Conservation (phyloP, 2,329 filamentous ascomycete species). For the Verticillium alfalfae region DNA sequence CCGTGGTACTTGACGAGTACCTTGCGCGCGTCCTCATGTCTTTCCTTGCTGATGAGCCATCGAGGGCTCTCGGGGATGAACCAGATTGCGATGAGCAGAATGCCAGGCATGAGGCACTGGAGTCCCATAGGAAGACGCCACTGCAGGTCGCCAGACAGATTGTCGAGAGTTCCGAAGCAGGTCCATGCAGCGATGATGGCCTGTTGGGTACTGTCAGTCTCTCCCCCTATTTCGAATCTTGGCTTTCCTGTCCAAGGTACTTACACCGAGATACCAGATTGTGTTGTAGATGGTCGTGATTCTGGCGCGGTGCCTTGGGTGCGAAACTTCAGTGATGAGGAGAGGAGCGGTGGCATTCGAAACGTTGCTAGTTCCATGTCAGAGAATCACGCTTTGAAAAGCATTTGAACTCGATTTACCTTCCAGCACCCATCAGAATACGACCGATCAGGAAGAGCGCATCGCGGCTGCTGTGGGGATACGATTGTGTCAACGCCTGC, state of each 20-base stretch:
- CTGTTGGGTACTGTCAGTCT: neutral
- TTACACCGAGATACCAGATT: slow-evolving; percentile 44
- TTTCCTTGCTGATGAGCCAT: slow-evolving; percentile 31
- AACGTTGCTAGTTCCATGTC: slow-evolving; percentile 30
- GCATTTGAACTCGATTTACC: neutral
- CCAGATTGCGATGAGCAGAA: slow-evolving; percentile 46
- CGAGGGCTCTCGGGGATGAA: slow-evolving; percentile 38
- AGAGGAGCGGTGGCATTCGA: slow-evolving; percentile 47
- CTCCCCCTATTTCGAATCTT: neutral
- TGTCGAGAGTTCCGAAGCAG: slow-evolving; percentile 38
- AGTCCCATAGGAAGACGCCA: slow-evolving; percentile 46
- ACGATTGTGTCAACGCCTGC: slow-evolving; percentile 37
- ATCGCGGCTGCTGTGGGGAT: slow-evolving; percentile 44
- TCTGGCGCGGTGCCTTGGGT: slow-evolving; percentile 42
- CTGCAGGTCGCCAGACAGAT: slow-evolving; percentile 40
- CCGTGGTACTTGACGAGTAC: slow-evolving; percentile 28
- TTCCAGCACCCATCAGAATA: neutral
- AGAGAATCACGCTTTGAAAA: neutral
- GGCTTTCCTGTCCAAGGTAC: neutral
- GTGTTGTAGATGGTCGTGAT: slow-evolving; percentile 51
- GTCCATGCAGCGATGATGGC: slow-evolving; percentile 40
- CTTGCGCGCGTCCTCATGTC: slow-evolving; percentile 24
- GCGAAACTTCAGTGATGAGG: slow-evolving; percentile 47
- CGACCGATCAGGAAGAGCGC: slow-evolving; percentile 51
- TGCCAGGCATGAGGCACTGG: slow-evolving; percentile 39